Evolutionary conservation across 257 asterid genomes (phyloP), one percentile per base, ranked within the genome.

Genomic region (Primulina tabacum): DNA sequence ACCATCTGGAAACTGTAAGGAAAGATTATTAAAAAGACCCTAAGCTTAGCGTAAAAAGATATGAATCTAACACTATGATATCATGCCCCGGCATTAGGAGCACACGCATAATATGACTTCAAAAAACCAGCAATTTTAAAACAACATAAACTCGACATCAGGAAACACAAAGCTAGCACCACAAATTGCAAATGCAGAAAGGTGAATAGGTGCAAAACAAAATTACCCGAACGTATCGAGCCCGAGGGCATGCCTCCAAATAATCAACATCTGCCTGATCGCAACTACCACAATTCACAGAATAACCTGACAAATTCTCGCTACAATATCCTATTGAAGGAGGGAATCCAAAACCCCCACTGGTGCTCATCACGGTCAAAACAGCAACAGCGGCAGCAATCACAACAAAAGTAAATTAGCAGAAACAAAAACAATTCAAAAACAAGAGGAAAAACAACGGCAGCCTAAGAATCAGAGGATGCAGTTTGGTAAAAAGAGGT

Each of bases 191-290:
- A 10, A 1, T 34, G 43, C 10, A 62, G 2, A 60, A 71, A 65
- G 57, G 58, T 16, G 57, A 17, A 16, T 50, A 16, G 21, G 20
- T 50, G 57, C 55, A 68, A 7, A 38, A 6, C 21, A 78, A 38
- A 16, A 7, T 52, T 86, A 90, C 95, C 92, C 95, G 82, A 61
- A 84, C 73, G 52, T 90, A 90, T 68, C 95, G 91, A 70, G 81
- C 82, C 18, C 64, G 75, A 30, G 83, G 81, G 62, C 89, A 91
- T 76, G 76, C 83, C 83, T 90, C 96, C 8, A 84, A 86, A 60
- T 77, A 80, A 75, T 85, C 89, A 64, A 38, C 79, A 60, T 81
- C 86, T 37, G 50, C 50, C 8, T 80, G 82, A 33, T 55, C 68
- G 58, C 47, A 58, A 65, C 78, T 61, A 70, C 72, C 62, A 30